These are phyloP conservation scores for Lentinula detonsa DNA, from an alignment of 768 basidiomycete species.

Conservation along the genomic window DNA sequence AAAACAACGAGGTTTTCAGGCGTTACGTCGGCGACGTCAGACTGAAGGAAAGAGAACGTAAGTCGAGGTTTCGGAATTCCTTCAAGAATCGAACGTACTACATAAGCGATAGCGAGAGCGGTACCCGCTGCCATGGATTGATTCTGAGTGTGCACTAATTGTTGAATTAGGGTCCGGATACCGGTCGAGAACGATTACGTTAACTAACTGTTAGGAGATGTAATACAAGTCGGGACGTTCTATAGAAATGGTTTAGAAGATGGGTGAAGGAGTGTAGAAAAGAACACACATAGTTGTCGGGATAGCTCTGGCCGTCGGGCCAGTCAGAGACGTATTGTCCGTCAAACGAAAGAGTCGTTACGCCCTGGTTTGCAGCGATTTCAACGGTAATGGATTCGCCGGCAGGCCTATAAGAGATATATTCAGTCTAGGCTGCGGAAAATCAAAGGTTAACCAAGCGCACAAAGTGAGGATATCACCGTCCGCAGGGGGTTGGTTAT, in stretches of 20 bases:
- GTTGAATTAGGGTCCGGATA: background rate
- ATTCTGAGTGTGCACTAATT: constrained; percentile 47
- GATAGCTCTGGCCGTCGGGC: constrained; percentile 39
- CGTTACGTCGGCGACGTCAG: constrained; percentile 39
- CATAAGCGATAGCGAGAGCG: constrained; percentile 50
- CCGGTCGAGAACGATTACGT: background rate
- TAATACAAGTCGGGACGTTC: constrained; percentile 38
- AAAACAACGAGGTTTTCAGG: constrained; percentile 47
- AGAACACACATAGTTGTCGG: constrained; percentile 38
- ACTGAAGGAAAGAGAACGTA: constrained; percentile 20
- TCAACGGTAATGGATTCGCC: constrained; percentile 43
- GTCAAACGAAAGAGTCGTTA: constrained; percentile 37
- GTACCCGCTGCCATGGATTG: constrained; percentile 46
- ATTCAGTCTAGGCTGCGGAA: background rate
- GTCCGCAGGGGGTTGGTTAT: constrained; percentile 7
- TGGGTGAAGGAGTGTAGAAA: background rate
- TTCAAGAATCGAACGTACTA: constrained; percentile 20
- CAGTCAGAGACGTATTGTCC: constrained; percentile 33
- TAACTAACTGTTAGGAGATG: constrained; percentile 39
- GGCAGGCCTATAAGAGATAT: constrained; percentile 30
- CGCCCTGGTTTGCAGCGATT: constrained; percentile 41
- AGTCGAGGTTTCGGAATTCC: background rate
- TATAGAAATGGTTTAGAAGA: constrained; percentile 9
- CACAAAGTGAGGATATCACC: constrained; percentile 9
- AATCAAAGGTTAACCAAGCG: background rate